phyloP scores from a whole-genome alignment of 305 asterid genomes.

The Fraxinus floribunda region DNA sequence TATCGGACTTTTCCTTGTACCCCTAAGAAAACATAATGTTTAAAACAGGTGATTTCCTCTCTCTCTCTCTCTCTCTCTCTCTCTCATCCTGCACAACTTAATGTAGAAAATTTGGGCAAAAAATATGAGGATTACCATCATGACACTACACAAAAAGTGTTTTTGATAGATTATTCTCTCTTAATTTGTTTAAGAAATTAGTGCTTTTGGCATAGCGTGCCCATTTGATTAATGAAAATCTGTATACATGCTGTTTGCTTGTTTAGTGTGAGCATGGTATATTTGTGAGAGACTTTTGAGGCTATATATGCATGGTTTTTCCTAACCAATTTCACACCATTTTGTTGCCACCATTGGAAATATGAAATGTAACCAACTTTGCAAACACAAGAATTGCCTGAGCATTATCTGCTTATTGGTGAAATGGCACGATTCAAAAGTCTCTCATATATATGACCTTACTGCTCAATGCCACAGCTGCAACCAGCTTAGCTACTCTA shows the following conservation, averaged over 20 bases:
- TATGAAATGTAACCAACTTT: not conserved
- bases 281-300: not conserved
- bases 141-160: not conserved
- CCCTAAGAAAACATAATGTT: not conserved
- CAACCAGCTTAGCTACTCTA: slow-evolving; percentile 4
- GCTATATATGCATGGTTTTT: not conserved
- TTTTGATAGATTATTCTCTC: not conserved
- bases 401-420: slow-evolving; percentile 8
- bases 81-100: not conserved
- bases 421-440: not conserved
- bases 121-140: not conserved
- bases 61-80: not conserved
- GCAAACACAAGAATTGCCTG: not conserved
- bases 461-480: not conserved
- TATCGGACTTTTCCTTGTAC: not conserved
- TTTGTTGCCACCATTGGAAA: not conserved
- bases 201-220: not conserved
- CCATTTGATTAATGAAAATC: not conserved
- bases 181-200: not conserved
- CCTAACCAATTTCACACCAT: not conserved
- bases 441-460: not conserved
- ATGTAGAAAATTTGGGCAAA: not conserved
- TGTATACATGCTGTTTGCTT: not conserved
- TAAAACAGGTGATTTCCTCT: not conserved
- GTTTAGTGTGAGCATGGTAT: slow-evolving; percentile 2